These are phyloP conservation scores for Lophiotrema nucula DNA, from an alignment of 495 filamentous ascomycete genomes.

Conservation along the genomic window DNA sequence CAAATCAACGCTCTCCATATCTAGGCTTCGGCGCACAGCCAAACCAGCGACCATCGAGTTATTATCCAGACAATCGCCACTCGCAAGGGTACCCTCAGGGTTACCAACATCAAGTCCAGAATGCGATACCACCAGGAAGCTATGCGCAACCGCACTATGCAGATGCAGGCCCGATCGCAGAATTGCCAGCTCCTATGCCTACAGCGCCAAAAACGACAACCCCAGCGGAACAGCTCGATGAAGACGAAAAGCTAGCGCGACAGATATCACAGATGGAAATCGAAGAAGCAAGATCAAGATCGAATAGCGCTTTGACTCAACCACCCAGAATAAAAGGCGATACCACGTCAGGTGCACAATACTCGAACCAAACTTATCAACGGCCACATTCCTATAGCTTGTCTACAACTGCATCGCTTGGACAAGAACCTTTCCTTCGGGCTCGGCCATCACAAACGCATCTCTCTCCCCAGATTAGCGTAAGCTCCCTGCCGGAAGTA, in stretches of 20 bases:
- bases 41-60: too few relatives aligned
- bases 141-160: slow-evolving; percentile 6
- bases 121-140: neutral
- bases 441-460: too few relatives aligned
- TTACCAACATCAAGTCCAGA: neutral
- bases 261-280: slow-evolving; percentile 19
- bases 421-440: too few relatives aligned
- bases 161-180: slow-evolving; percentile 1
- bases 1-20: too few relatives aligned
- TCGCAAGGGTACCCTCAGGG: neutral
- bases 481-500: slow-evolving; percentile 1
- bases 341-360: too few relatives aligned
- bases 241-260: slow-evolving; percentile 22
- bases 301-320: neutral
- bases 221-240: slow-evolving; percentile 7
- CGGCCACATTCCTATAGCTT: too few relatives aligned
- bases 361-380: too few relatives aligned
- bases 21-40: too few relatives aligned
- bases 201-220: slow-evolving; percentile 10
- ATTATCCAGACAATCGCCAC: neutral
- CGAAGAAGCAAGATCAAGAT: slow-evolving; percentile 7
- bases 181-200: slow-evolving; percentile 8
- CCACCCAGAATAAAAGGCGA: too few relatives aligned
- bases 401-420: too few relatives aligned
- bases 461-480: neutral